Percentiles rank a stretch among this genome's conserved stretches.
Conservation (phyloP, 129 eudicot genomes). For the Solidago caesia region DNA sequence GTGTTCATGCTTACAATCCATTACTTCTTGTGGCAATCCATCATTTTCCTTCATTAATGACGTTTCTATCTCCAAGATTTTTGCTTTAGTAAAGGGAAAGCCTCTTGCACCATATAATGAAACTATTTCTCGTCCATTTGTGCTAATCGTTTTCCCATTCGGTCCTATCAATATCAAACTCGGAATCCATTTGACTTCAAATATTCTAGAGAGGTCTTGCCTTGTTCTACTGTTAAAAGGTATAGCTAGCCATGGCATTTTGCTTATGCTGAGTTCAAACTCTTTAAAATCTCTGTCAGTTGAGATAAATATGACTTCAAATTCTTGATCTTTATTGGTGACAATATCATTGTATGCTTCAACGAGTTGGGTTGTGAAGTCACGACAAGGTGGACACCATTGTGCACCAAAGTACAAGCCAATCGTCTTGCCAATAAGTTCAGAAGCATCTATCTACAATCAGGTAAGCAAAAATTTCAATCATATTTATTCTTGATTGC, state of each 20-base stretch:
- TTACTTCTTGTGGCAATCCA: conserved; percentile 36
- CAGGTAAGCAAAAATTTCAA: not conserved
- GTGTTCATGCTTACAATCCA: conserved; percentile 46
- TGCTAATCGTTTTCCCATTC: conserved; percentile 35
- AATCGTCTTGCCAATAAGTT: conserved; percentile 51
- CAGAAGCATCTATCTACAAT: conserved; percentile 36
- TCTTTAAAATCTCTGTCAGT: conserved; percentile 44
- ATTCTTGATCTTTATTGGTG: conserved; percentile 24
- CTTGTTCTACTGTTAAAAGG: conserved; percentile 45
- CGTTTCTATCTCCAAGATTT: conserved; percentile 35
- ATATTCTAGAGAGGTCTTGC: conserved; percentile 43
- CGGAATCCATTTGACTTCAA: conserved; percentile 51
- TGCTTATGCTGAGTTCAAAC: conserved; percentile 38
- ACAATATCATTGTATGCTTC: conserved; percentile 42
- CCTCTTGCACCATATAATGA: conserved; percentile 47
- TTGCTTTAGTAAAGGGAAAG: conserved; percentile 46
- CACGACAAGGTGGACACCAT: conserved; percentile 58
- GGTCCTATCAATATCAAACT: conserved; percentile 45
- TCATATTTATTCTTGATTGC: not conserved
- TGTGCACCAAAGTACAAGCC: conserved; percentile 53
- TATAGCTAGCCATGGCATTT: conserved; percentile 63
- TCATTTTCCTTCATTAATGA: conserved; percentile 43
- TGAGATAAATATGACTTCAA: conserved; percentile 52
- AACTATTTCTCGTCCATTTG: conserved; percentile 43
- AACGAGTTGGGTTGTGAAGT: conserved; percentile 42